Conservation (phyloP, 78 protist genomes). For the Dictyostelium capitatum region DNA sequence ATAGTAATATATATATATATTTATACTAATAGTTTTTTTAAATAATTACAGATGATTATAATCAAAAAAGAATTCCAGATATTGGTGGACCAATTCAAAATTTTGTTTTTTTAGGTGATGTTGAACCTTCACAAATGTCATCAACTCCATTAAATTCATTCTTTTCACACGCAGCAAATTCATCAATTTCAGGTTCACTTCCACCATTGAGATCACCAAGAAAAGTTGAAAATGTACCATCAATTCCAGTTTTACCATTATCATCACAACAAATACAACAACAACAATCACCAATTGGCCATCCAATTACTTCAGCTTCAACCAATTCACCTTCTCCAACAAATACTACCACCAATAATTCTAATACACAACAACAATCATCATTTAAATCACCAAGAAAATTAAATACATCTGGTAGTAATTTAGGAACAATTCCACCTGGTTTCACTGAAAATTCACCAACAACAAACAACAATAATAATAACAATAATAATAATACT, state of each 20-base stretch:
- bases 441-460: conserved; percentile 10
- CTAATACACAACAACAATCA: neutral
- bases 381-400: conserved; percentile 55
- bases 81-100: conserved; percentile 56
- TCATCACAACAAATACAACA: neutral
- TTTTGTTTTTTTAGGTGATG: conserved; percentile 44
- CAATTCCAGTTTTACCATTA: conserved; percentile 57
- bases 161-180: conserved; percentile 24
- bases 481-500: neutral
- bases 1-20: neutral
- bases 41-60: conserved; percentile 29
- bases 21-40: neutral
- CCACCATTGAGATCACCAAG: conserved; percentile 82
- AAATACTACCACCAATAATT: neutral
- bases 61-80: conserved; percentile 28
- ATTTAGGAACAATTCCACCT: conserved; percentile 5
- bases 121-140: conserved; percentile 24
- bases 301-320: neutral
- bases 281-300: conserved; percentile 23
- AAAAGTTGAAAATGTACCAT: conserved; percentile 50
- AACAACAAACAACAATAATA: neutral
- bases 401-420: conserved; percentile 13
- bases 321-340: neutral
- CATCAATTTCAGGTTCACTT: conserved; percentile 25
- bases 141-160: conserved; percentile 53